Base-by-base conservation (phyloP, 2,329 filamentous ascomycete genomes). In the Aspergillus transmontanensis region DNA sequence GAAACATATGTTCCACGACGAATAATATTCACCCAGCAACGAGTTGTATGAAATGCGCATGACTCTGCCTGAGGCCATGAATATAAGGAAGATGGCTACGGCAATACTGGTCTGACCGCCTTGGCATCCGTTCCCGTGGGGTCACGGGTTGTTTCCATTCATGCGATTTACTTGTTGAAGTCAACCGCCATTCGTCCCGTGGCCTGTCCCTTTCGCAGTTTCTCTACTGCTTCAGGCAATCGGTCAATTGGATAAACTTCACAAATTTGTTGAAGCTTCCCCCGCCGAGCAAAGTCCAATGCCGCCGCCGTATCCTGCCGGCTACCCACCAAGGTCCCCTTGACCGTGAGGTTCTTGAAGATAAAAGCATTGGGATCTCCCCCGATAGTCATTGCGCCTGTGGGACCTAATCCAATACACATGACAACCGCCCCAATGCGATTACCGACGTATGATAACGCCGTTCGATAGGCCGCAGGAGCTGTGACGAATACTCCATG, bases 131-230 rank as follows among this genome's bases (percentile, higher is more conserved):
- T 12, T 23, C 14, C 6, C 36, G 6, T 21, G 41, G n/a, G 26
- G 26, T 28, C 26, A 28, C 26, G 26, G 6, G 4, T 45, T 23
- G 41, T 11, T 21, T 23, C 43, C 43, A n/a, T n/a, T 19, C 7
- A 41, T n/a, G 39, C 39, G 19, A 10, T 48, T 28, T 28, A 48
- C 54, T 63, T 54, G 36, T 86, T 84, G 66, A 86, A 86, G 68
- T 85, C 82, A 23, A 86, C 78, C 14, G 86, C 84, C 50, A 84
- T 80, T 21, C 84, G 73, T 1, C 84, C 84, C 9, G 83, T 82
- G 51, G 86, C 79, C 67, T 86, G 77, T 0, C 83, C 84, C 45
- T 75, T 76, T 59, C 76, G 76, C 66, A 86, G 69, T 67, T 82
- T 81, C 68, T 84, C 78, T 26, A 86, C 82, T 21, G 80, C 83